Evolutionary conservation across 441 rosid species (phyloP), one percentile per base, ranked within the genome.

Genomic region (Syzygium syzygioides): DNA sequence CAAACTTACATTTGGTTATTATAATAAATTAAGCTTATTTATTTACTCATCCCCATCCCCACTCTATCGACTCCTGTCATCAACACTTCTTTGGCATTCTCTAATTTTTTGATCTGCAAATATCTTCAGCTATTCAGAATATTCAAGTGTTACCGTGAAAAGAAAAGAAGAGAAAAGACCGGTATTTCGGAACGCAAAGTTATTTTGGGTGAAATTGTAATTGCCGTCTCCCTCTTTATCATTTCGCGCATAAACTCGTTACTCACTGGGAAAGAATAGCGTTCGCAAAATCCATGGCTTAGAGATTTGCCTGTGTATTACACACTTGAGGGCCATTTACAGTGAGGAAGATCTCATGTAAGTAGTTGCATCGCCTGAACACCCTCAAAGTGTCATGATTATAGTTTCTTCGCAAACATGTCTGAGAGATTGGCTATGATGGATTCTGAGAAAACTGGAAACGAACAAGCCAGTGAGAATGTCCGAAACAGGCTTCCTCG

Each of bases 381-480:
- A 71, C 28, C 80, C 28, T 11, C 1, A 28, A 28, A 1, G 2
- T 37, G 80, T 71, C 80, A 71, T 20, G 50, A 37, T 37, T 71
- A 50, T 71, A 50, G 52, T 71, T 71, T 71, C 80, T 37, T 71
- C 3, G 50, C 5, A 1, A 92, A 86, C 89, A 91, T 93, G 91
- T 93, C 93, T 0, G 93, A 91, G 88, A 95, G 52, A 85, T 93
- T 93, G 62, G 95, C 96, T 85, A 92, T 66, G 7, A 94, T 59
- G 52, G 93, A 95, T 66, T 96, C 97, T 88, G 93, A 94, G 84
- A 94, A 95, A 30, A 94, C 95, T 95, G 92, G 95, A 45, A 83
- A 87, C 85, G 86, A 85, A n/a, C 48, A 87, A n/a, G 83, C 85
- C 28, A 59, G 57, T 80, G 30, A 80, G 41, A 87, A 71, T 71